A percentile compares a stretch with the other conserved stretches of the same genome.
phyloP scores from a whole-genome alignment of 2,329 filamentous ascomycete species.

The Sclerotinia minor region DNA sequence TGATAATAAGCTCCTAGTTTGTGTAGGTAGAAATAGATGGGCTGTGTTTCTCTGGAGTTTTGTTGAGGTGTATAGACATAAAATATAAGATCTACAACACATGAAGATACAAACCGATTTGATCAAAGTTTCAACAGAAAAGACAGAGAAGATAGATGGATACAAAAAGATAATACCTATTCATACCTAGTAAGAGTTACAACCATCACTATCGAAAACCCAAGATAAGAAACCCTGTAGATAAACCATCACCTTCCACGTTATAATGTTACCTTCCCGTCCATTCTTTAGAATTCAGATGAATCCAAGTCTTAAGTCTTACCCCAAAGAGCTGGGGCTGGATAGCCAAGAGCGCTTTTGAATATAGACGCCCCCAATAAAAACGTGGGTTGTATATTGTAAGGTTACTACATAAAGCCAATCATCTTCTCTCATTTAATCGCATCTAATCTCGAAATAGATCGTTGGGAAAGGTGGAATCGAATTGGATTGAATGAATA shows the following conservation, averaged over 20 bases:
- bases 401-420: not conserved
- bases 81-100: not conserved
- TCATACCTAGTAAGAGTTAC: not conserved
- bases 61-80: not conserved
- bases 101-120: not conserved
- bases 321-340: conserved; percentile 7
- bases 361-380: conserved; percentile 17
- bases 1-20: not conserved
- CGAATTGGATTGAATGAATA: not conserved
- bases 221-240: conserved; percentile 7
- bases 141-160: not conserved
- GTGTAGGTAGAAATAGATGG: not conserved
- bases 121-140: not conserved
- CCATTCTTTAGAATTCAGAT: not conserved
- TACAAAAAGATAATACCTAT: conserved; percentile 1
- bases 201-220: not conserved
- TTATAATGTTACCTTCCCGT: not conserved
- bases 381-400: not conserved
- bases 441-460: conserved; percentile 28
- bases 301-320: not conserved
- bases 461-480: conserved; percentile 16
- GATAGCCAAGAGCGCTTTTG: conserved; percentile 15
- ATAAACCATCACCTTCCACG: not conserved
- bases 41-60: not conserved
- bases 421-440: conserved; percentile 1